phyloP scores from a whole-genome alignment of 495 filamentous ascomycete species.

The Podospora bellae-mahoneyi region DNA sequence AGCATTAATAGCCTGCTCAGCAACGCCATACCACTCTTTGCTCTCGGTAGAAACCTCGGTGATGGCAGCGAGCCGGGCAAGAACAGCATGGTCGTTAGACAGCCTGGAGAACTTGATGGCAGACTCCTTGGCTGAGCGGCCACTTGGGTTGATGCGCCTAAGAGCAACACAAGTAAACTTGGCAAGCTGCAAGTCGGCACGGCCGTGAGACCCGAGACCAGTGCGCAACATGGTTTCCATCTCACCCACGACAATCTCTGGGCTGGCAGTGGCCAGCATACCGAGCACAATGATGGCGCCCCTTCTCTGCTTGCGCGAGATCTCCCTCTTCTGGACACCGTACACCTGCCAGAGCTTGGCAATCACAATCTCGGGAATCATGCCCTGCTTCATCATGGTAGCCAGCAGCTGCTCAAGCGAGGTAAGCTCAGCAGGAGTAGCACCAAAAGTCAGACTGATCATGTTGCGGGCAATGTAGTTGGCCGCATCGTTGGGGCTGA shows the following conservation, averaged over 20 bases:
- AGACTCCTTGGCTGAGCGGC: conserved; percentile 71
- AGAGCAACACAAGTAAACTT: conserved; percentile 94
- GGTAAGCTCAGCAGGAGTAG: conserved; percentile 89
- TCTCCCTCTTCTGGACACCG: conserved; percentile 86
- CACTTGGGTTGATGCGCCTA: conserved; percentile 79
- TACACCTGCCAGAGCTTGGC: conserved; percentile 97
- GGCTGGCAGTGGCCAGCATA: conserved; percentile 91
- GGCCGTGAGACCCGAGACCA: conserved; percentile 76
- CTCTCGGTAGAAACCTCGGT: conserved; percentile 78
- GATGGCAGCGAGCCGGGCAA: conserved; percentile 75
- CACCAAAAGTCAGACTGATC: conserved; percentile 96
- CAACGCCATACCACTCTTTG: conserved; percentile 97
- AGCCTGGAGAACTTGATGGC: conserved; percentile 68
- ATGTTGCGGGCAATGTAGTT: conserved; percentile 97
- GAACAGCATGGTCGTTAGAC: conserved; percentile 84
- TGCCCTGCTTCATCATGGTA: conserved; percentile 94
- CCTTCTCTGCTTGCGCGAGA: conserved; percentile 84
- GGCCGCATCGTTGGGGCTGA: conserved; percentile 83
- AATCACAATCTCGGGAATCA: conserved; percentile 81
- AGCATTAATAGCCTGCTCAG: conserved; percentile 92
- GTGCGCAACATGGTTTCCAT: conserved; percentile 91
- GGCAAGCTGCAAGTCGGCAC: conserved; percentile 78
- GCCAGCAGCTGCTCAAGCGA: conserved; percentile 90
- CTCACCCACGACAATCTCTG: conserved; percentile 87
- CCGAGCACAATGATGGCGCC: conserved; percentile 95